phyloP scores from a whole-genome alignment of 2,329 filamentous ascomycete species.

The Teratosphaeria destructans region DNA sequence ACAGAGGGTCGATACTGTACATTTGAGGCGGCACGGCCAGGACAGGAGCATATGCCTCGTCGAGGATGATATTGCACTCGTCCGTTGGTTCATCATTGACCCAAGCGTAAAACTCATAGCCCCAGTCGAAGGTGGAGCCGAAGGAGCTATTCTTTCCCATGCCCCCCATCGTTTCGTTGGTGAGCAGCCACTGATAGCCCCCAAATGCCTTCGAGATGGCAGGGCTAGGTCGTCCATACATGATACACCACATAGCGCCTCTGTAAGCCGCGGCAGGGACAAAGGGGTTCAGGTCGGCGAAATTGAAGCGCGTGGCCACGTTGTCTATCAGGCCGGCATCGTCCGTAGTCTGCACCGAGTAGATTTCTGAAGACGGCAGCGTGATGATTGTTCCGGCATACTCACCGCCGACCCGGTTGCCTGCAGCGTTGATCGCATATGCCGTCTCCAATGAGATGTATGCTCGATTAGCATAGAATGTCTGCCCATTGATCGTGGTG shows the following conservation, averaged over 20 bases:
- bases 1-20: constrained; percentile 8
- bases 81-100: not conserved
- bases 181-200: not conserved
- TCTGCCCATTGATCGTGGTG: not conserved
- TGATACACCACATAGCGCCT: not conserved
- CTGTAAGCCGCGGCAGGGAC: constrained; percentile 1
- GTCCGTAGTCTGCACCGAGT: not conserved
- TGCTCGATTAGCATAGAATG: not conserved
- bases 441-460: constrained; percentile 6
- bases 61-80: constrained; percentile 5
- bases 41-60: constrained; percentile 7
- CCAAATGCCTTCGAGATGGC: not conserved
- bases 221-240: not conserved
- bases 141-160: not conserved
- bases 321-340: not conserved
- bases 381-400: not conserved
- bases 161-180: not conserved
- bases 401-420: not conserved
- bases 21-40: constrained; percentile 9
- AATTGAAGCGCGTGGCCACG: not conserved
- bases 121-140: not conserved
- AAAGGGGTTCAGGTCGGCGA: not conserved
- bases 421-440: constrained; percentile 1
- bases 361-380: not conserved
- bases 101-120: not conserved